Evolutionary conservation across 371 early-diverging fungal genomes (phyloP).

Genomic region (Mucor sp.): DNA sequence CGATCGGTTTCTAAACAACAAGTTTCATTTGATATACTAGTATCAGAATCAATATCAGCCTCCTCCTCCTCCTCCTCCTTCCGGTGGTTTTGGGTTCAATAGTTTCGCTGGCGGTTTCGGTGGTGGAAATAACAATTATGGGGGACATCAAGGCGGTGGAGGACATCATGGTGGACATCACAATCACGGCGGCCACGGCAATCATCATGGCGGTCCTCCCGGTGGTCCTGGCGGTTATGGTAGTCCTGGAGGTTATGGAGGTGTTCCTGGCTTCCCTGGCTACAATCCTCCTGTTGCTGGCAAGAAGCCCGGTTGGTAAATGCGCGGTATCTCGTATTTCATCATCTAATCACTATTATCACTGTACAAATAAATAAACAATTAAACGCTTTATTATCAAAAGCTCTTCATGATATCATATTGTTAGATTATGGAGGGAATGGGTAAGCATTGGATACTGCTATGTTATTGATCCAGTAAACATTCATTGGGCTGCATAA

Average conservation of each 20-base stretch:
- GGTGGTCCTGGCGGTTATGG: not conserved
- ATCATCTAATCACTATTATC: too few relatives aligned
- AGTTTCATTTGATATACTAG: not conserved
- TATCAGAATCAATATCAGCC: not conserved
- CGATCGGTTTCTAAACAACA: not conserved
- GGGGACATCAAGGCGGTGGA: not conserved
- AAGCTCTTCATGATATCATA: not conserved
- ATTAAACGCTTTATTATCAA: not conserved
- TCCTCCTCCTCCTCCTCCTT: conserved; percentile 1
- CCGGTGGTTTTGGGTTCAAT: not conserved
- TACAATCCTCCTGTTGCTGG: not conserved
- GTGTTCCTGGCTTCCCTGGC: not conserved
- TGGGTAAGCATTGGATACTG: too few relatives aligned
- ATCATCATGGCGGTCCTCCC: not conserved
- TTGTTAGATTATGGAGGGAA: not conserved
- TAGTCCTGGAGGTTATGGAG: not conserved
- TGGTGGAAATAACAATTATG: not conserved
- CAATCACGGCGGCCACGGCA: not conserved
- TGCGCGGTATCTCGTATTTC: too few relatives aligned
- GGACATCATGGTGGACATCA: not conserved
- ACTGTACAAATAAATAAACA: too few relatives aligned
- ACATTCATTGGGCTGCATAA: too few relatives aligned
- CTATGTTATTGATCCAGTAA: too few relatives aligned
- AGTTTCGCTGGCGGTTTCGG: not conserved
- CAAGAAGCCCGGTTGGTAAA: not conserved